phyloP scores from a whole-genome alignment of 768 basidiomycete species.

The Gymnopilus dilepis region DNA sequence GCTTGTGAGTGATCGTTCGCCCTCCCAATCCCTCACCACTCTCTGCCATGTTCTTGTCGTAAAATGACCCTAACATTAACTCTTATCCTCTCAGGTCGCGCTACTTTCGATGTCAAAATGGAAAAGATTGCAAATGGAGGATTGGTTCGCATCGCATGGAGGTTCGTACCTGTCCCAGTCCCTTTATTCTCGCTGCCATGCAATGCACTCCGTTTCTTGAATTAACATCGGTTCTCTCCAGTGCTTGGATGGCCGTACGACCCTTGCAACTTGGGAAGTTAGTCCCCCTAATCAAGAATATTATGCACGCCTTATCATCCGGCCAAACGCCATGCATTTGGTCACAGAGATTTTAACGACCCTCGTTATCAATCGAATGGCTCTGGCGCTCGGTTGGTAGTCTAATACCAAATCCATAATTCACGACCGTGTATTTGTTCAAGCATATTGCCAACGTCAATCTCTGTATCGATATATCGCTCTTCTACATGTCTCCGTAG shows the following conservation, averaged over 20 bases:
- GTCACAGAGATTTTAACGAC: conserved; percentile 83
- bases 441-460: conserved; percentile 9
- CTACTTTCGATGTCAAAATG: conserved; percentile 75
- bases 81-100: conserved; percentile 54
- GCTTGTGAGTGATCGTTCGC: conserved; percentile 54
- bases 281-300: conserved; percentile 60
- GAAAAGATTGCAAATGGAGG: conserved; percentile 80
- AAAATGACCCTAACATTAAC: too few relatives aligned
- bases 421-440: too few relatives aligned
- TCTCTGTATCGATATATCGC: conserved; percentile 22
- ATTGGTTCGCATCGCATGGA: conserved; percentile 66
- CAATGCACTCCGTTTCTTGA: conserved; percentile 1
- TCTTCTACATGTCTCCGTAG: conserved; percentile 1
- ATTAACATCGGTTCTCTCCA: conserved; percentile 33
- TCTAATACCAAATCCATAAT: neutral
- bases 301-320: conserved; percentile 65
- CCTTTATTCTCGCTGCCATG: conserved; percentile 4
- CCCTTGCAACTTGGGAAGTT: conserved; percentile 72
- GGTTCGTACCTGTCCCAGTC: conserved; percentile 44
- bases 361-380: conserved; percentile 75
- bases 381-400: conserved; percentile 62
- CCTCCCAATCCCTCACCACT: conserved; percentile 2
- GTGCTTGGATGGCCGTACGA: conserved; percentile 69
- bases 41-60: too few relatives aligned
- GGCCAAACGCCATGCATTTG: conserved; percentile 58